These are phyloP conservation scores for Aplosporella prunicola DNA, from an alignment of 2,329 filamentous ascomycete genomes.

Conservation along the genomic window DNA sequence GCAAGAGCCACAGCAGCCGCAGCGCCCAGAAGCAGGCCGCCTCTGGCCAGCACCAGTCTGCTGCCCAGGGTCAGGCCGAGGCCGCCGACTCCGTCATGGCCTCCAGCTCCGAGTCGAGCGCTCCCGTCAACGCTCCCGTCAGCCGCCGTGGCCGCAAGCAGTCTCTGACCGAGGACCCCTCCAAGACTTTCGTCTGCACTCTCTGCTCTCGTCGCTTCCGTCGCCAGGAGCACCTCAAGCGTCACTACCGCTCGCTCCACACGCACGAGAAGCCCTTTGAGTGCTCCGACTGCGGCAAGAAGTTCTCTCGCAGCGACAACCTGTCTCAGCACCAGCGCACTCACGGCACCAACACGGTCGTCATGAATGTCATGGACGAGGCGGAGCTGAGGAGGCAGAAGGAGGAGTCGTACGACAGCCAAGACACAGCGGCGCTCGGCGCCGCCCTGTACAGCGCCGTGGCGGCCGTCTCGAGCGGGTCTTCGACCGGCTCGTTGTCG, in stretches of 20 bases:
- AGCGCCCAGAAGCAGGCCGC: constrained; percentile 22
- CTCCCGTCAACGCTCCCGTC: constrained; percentile 42
- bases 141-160: constrained; percentile 97
- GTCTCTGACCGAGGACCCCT: constrained; percentile 92
- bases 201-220: constrained; percentile 96
- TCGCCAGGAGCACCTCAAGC: constrained; percentile 95
- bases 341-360: constrained; percentile 79
- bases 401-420: constrained; percentile 19
- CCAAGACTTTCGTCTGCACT: constrained; percentile 96
- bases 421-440: constrained; percentile 30
- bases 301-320: constrained; percentile 97
- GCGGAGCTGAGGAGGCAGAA: constrained; percentile 41
- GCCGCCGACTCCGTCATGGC: constrained; percentile 39
- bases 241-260: constrained; percentile 95
- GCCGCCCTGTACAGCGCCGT: constrained; percentile 31
- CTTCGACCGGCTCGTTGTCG: constrained; percentile 24
- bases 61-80: constrained; percentile 19
- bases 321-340: constrained; percentile 91
- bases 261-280: constrained; percentile 98
- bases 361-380: constrained; percentile 79
- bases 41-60: constrained; percentile 26
- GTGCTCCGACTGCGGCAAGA: constrained; percentile 96
- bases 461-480: constrained; percentile 20
- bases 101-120: constrained; percentile 35
- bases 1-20: constrained; percentile 25